Base-by-base conservation (phyloP, 164 flowering plant species). In the Magnolia kwangsiensis region DNA sequence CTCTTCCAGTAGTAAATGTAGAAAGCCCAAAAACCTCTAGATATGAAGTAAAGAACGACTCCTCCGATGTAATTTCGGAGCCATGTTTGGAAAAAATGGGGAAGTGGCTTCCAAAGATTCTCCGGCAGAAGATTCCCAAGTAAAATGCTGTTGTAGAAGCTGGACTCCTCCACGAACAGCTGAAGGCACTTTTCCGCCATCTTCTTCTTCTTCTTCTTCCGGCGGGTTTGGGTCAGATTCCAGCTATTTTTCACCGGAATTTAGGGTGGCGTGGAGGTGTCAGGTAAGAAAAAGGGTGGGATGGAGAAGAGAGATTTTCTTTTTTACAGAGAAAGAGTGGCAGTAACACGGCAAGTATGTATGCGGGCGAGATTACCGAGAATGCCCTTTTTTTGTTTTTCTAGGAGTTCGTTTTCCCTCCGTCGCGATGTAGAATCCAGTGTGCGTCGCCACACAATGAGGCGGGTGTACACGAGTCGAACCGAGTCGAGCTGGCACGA, bases 21-120 rank as follows among this genome's bases (percentile, higher is more conserved):
- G 78, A 88, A 86, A 81, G 92, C 88, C 98, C 98, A 94, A 0
- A 91, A 82, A 64, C 90, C 79, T 8, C 96, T 96, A 24, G 97
- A 91, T 67, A 89, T 1, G 76, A 94, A 78, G 74, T 92, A 94
- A 18, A 91, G 63, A 9, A 87, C 74, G 73, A 82, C 50, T 19
- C 94, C 97, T 1, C 86, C 96, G 37, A 90, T 74, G 88, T 83
- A 94, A 85, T 94, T 94, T 6, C 97, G 83, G 21, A 94, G 78
- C 98, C 96, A 94, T 0, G 93, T 83, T 82, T 86, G 92, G 59
- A 82, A 45, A 31, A 82, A 74, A 76, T 89, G 96, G 24, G 96
- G 96, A 10, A 92, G 84, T 5, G 87, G 82, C 49, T 50, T 74
- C 91, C 91, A 92, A 65, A 81, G 50, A 3, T 23, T 27, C 10